phyloP scores from a whole-genome alignment of 306 rosid species.

The Castanopsis chinensis region DNA sequence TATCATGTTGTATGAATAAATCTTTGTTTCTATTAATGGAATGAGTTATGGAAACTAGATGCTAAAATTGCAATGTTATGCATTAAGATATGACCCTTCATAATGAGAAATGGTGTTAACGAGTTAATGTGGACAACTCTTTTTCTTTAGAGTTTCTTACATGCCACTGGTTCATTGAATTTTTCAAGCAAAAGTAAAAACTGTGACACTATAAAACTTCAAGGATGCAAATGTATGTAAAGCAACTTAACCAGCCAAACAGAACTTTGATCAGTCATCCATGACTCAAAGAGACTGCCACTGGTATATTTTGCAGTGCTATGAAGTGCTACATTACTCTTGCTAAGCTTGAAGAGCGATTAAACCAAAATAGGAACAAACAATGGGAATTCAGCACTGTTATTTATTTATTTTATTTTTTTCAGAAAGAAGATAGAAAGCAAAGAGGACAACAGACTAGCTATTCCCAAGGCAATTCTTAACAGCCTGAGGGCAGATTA shows the following conservation, averaged over 20 bases:
- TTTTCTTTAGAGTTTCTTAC: not conserved
- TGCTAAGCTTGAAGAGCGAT: too few relatives aligned
- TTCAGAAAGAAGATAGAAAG: too few relatives aligned
- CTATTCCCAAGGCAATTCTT: too few relatives aligned
- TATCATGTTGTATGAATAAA: conserved; percentile 15
- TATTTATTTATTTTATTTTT: too few relatives aligned
- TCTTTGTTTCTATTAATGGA: not conserved
- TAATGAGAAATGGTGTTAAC: not conserved
- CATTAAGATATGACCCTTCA: not conserved
- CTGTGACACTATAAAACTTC: not conserved
- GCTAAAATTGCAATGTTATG: not conserved
- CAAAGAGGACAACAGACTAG: too few relatives aligned
- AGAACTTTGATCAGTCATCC: not conserved
- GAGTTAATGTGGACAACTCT: not conserved
- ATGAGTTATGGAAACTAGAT: not conserved
- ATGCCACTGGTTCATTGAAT: not conserved
- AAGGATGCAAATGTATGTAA: not conserved
- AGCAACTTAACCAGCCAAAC: not conserved
- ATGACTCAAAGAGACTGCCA: too few relatives aligned
- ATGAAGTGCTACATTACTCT: too few relatives aligned
- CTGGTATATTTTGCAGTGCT: too few relatives aligned
- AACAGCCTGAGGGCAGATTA: too few relatives aligned
- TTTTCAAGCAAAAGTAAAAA: not conserved
- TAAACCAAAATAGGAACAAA: too few relatives aligned
- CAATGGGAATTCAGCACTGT: too few relatives aligned